Percentiles rank a stretch among this genome's conserved stretches.
These are phyloP conservation scores for Kwoniella bestiolae DNA, from an alignment of 768 basidiomycete genomes.

Conservation along the genomic window DNA sequence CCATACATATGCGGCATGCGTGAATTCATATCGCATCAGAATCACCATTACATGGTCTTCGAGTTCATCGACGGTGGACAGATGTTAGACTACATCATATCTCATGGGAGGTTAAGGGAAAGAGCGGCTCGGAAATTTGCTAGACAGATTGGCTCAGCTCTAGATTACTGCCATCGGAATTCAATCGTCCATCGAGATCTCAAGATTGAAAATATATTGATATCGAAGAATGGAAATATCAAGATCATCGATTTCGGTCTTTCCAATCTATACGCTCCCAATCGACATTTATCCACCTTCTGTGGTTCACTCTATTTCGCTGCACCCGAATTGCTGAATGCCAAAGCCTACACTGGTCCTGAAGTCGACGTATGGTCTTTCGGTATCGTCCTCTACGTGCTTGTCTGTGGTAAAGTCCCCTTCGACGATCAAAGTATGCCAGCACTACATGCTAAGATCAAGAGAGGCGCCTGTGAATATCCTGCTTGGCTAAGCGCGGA, in stretches of 20 bases:
- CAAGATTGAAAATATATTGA: conserved; percentile 99
- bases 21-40: conserved; percentile 95
- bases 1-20: conserved; percentile 99
- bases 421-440: conserved; percentile 99
- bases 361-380: conserved; percentile 99
- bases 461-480: conserved; percentile 94
- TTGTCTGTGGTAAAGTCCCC: conserved; percentile 98
- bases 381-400: conserved; percentile 94
- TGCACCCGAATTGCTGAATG: conserved; percentile 94
- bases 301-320: conserved; percentile 99
- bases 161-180: conserved; percentile 96
- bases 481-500: conserved; percentile 96
- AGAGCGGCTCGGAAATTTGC: conserved; percentile 97
- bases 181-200: conserved; percentile 96
- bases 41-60: conserved; percentile 99
- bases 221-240: conserved; percentile 97
- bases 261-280: conserved; percentile 90
- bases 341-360: conserved; percentile 93
- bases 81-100: conserved; percentile 99
- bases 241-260: conserved; percentile 99
- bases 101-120: conserved; percentile 91
- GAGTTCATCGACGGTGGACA: conserved; percentile 99
- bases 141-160: conserved; percentile 90
- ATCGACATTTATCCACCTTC: conserved; percentile 82
- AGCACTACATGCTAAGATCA: conserved; percentile 97